phyloP scores from a whole-genome alignment of 2,329 filamentous ascomycete species.

The Alternaria sp. region DNA sequence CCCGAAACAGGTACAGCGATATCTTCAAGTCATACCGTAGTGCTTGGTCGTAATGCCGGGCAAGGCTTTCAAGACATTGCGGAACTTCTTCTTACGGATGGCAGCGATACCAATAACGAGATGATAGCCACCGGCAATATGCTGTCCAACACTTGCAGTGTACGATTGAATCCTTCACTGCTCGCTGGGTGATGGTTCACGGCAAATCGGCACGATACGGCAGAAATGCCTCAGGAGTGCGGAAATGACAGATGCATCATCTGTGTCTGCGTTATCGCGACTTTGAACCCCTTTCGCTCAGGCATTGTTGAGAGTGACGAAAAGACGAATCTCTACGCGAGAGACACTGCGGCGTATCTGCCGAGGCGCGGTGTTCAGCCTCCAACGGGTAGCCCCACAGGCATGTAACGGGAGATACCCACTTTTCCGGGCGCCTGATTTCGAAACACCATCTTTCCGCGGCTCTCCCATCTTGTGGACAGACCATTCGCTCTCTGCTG shows the following conservation, averaged over 20 bases:
- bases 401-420: slow-evolving; percentile 22
- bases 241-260: background rate
- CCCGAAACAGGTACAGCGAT: background rate
- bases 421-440: slow-evolving; percentile 24
- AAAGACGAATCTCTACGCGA: slow-evolving; percentile 1
- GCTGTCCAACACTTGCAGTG: background rate
- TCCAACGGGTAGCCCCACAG: slow-evolving; percentile 18
- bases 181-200: background rate
- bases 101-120: background rate
- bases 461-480: slow-evolving; percentile 11
- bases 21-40: background rate
- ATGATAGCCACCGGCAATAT: background rate
- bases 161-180: background rate
- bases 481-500: background rate
- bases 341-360: background rate
- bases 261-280: background rate
- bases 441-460: slow-evolving; percentile 27
- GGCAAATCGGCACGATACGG: background rate
- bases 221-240: slow-evolving; percentile 1
- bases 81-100: background rate
- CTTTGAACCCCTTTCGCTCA: background rate
- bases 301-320: slow-evolving; percentile 2
- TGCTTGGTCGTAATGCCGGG: background rate
- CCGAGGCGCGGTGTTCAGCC: slow-evolving; percentile 13
- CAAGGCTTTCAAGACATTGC: no score